Conservation (phyloP, 495 filamentous ascomycete species). For the Hypoxylon perforatum region DNA sequence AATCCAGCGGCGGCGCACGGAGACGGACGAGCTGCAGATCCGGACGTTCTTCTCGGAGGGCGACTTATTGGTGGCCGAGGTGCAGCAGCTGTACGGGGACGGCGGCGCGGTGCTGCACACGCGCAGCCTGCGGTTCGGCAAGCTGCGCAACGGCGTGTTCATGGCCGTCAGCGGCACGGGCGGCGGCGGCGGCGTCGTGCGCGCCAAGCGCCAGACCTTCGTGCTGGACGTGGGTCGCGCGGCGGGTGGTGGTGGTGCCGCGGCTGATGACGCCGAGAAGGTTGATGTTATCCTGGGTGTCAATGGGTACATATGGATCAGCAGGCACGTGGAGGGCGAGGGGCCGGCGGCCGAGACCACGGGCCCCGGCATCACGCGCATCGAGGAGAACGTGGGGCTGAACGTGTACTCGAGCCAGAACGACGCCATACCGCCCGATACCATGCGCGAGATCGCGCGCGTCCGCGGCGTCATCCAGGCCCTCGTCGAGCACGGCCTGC, state of each 20-base stretch:
- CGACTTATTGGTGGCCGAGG: conserved; percentile 88
- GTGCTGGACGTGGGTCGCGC: conserved; percentile 66
- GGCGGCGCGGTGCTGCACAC: conserved; percentile 90
- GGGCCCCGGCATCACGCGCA: conserved; percentile 70
- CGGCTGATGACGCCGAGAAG: conserved; percentile 73
- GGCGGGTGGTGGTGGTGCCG: conserved; percentile 67
- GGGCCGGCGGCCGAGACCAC: conserved; percentile 51
- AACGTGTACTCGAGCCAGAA: conserved; percentile 91
- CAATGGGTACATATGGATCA: conserved; percentile 96
- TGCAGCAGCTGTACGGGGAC: conserved; percentile 84
- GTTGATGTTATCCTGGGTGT: conserved; percentile 92
- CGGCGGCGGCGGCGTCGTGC: conserved; percentile 82
- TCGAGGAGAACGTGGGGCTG: conserved; percentile 80
- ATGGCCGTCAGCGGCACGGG: conserved; percentile 82
- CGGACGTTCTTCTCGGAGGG: conserved; percentile 92
- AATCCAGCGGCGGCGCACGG: conserved; percentile 88
- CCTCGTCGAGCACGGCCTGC: conserved; percentile 80
- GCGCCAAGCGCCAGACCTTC: conserved; percentile 86
- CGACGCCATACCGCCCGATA: conserved; percentile 77
- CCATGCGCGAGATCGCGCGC: conserved; percentile 87
- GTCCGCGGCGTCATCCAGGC: conserved; percentile 81
- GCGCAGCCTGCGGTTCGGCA: conserved; percentile 89
- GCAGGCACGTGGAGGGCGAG: conserved; percentile 73
- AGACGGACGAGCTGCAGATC: conserved; percentile 95
- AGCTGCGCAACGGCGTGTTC: conserved; percentile 92